These are phyloP conservation scores for Apiotrichum montevideense DNA, from an alignment of 1,284 basidiomycete species.

Conservation along the genomic window DNA sequence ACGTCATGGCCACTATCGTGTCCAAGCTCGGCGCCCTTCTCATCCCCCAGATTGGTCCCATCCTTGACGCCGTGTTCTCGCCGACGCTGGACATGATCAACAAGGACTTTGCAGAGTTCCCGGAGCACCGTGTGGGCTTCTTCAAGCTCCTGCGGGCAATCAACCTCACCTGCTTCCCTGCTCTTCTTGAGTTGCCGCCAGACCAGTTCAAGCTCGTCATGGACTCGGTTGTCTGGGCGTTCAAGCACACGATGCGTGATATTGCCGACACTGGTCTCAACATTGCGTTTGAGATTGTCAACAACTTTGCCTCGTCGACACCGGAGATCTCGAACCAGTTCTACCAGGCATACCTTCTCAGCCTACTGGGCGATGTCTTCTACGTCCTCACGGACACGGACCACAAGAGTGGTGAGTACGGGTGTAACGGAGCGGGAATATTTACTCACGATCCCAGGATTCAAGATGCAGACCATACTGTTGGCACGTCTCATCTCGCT, in stretches of 20 bases:
- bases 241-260: constrained; percentile 99
- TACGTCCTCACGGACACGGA: constrained; percentile 96
- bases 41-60: constrained; percentile 91
- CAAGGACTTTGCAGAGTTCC: constrained; percentile 96
- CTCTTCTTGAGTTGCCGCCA: constrained; percentile 80
- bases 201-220: constrained; percentile 95
- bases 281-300: constrained; percentile 89
- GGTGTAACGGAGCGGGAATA: not conserved
- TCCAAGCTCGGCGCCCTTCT: constrained; percentile 74
- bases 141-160: constrained; percentile 93
- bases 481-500: constrained; percentile 91
- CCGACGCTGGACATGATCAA: constrained; percentile 99
- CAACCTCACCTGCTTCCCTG: constrained; percentile 92
- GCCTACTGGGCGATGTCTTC: constrained; percentile 92
- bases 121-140: constrained; percentile 95
- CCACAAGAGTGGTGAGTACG: constrained; percentile 74
- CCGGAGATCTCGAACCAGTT: constrained; percentile 70
- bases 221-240: constrained; percentile 98
- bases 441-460: constrained; percentile 49
- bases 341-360: constrained; percentile 89
- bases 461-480: constrained; percentile 84
- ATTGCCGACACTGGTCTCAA: constrained; percentile 93
- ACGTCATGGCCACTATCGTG: constrained; percentile 97
- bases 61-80: constrained; percentile 95
- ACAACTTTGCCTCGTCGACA: constrained; percentile 87